Evolutionary conservation across 768 basidiomycete species (phyloP).

Genomic region (Suillus sp.): DNA sequence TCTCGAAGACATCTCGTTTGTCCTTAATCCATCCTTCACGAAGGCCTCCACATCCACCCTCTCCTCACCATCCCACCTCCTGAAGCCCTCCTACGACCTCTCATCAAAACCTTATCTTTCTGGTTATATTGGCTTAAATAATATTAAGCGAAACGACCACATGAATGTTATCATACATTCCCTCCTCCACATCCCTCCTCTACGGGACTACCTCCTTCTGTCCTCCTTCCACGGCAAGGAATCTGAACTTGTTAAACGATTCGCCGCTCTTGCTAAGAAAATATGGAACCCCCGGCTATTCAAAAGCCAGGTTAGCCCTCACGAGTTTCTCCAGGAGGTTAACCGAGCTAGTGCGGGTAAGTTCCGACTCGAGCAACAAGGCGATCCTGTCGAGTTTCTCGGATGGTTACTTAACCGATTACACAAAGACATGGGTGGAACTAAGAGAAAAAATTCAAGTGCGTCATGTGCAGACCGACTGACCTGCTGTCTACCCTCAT

Average conservation of each 20-base stretch:
- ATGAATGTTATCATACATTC: constrained; percentile 97
- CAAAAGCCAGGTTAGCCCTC: constrained; percentile 98
- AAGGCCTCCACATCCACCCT: constrained; percentile 52
- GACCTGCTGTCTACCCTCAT: not conserved
- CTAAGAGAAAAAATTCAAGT: constrained; percentile 92
- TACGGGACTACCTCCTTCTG: constrained; percentile 86
- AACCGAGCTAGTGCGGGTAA: constrained; percentile 85
- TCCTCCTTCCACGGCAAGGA: constrained; percentile 74
- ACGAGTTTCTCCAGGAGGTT: constrained; percentile 98
- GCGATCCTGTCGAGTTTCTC: constrained; percentile 95
- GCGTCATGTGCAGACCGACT: constrained; percentile 32
- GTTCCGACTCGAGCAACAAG: constrained; percentile 91
- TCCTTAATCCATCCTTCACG: constrained; percentile 89
- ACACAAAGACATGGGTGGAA: constrained; percentile 93
- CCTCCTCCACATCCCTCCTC: constrained; percentile 85
- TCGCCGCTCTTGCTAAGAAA: constrained; percentile 87
- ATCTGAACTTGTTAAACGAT: constrained; percentile 85
- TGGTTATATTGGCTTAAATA: constrained; percentile 95
- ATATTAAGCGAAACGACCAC: constrained; percentile 96
- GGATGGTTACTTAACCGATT: constrained; percentile 94
- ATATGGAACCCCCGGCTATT: constrained; percentile 96
- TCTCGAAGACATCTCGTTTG: constrained; percentile 90
- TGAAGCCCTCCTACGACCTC: constrained; percentile 85
- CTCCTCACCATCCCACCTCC: constrained; percentile 58
- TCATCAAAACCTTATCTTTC: constrained; percentile 79